A percentile compares a stretch with the other conserved stretches of the same genome.
Conservation (phyloP, 2,329 filamentous ascomycete genomes). For the Ophiostoma populinum region DNA sequence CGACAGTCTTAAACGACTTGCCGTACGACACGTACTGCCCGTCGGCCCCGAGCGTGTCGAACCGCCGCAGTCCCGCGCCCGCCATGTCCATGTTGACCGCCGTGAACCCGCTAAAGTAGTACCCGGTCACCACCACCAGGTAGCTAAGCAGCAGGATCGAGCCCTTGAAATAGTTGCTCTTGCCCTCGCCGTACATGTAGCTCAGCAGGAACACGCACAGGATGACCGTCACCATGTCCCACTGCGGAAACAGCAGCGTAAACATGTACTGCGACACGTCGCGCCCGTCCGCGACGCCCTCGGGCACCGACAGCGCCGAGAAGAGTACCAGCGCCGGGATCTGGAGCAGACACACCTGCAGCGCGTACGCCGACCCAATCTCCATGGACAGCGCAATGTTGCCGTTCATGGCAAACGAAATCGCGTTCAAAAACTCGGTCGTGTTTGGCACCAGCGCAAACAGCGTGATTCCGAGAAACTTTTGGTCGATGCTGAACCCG, state of each 20-base stretch:
- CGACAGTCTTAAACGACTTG: slow-evolving; percentile 30
- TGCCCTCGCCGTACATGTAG: slow-evolving; percentile 95
- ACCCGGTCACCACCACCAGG: slow-evolving; percentile 77
- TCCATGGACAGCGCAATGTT: slow-evolving; percentile 99
- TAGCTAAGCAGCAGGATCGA: slow-evolving; percentile 89
- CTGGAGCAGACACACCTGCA: slow-evolving; percentile 90
- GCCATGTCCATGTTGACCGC: slow-evolving; percentile 19
- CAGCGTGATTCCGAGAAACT: slow-evolving; percentile 89
- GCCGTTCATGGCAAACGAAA: slow-evolving; percentile 98
- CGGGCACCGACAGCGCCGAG: slow-evolving; percentile 57
- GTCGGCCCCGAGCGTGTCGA: slow-evolving; percentile 34
- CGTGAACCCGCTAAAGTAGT: slow-evolving; percentile 59
- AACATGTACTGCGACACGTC: slow-evolving; percentile 46
- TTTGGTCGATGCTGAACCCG: slow-evolving; percentile 83
- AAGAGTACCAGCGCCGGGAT: slow-evolving; percentile 87
- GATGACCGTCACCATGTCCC: slow-evolving; percentile 97
- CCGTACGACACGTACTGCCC: slow-evolving; percentile 29
- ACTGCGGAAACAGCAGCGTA: slow-evolving; percentile 88
- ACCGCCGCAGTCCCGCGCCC: slow-evolving; percentile 26
- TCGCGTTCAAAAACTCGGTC: slow-evolving; percentile 95
- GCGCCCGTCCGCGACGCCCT: slow-evolving; percentile 17
- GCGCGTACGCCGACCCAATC: slow-evolving; percentile 89
- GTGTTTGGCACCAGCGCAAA: slow-evolving; percentile 97
- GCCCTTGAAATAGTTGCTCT: slow-evolving; percentile 99
- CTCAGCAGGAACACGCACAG: slow-evolving; percentile 90